Conservation (phyloP, 139 green algal species). For the Tetradesmus lagerheimii region DNA sequence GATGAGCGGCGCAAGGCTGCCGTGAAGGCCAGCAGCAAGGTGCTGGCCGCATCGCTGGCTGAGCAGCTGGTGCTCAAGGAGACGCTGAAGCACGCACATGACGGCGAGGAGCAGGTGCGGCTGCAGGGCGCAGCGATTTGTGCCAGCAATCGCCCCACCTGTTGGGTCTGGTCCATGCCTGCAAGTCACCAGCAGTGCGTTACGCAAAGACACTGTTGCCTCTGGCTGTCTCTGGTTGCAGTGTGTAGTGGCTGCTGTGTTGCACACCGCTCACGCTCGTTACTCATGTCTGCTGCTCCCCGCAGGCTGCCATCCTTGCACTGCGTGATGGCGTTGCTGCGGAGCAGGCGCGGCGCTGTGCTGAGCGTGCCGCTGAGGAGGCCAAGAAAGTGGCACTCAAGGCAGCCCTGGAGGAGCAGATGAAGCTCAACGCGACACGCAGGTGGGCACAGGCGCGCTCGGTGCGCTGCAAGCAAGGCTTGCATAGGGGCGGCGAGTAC, state of each 20-base stretch:
- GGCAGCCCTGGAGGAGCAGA: conserved; percentile 40
- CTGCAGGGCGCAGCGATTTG: too few species aligned
- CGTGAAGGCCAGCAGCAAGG: conserved; percentile 21
- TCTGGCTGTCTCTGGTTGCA: too few species aligned
- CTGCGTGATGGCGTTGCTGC: conserved; percentile 28
- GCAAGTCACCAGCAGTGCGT: too few species aligned
- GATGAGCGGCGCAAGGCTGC: conserved; percentile 39
- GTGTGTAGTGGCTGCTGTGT: too few species aligned
- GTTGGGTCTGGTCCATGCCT: too few species aligned
- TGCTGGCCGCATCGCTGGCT: conserved; percentile 22
- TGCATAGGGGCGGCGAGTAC: too few species aligned
- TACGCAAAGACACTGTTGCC: too few species aligned
- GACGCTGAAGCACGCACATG: conserved; percentile 12
- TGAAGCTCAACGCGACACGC: conserved; percentile 35
- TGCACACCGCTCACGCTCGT: not conserved
- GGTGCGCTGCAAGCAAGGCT: not conserved
- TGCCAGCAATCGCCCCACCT: too few species aligned
- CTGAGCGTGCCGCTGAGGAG: conserved; percentile 26
- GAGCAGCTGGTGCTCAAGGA: conserved; percentile 36
- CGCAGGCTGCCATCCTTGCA: conserved; percentile 23
- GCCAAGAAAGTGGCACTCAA: conserved; percentile 42
- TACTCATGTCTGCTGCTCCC: not conserved
- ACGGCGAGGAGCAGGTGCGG: conserved; percentile 41
- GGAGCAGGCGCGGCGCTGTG: conserved; percentile 13
- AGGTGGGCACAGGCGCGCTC: not conserved